Conservation (phyloP, 208 protist species). For the Leishmania amazonensis region DNA sequence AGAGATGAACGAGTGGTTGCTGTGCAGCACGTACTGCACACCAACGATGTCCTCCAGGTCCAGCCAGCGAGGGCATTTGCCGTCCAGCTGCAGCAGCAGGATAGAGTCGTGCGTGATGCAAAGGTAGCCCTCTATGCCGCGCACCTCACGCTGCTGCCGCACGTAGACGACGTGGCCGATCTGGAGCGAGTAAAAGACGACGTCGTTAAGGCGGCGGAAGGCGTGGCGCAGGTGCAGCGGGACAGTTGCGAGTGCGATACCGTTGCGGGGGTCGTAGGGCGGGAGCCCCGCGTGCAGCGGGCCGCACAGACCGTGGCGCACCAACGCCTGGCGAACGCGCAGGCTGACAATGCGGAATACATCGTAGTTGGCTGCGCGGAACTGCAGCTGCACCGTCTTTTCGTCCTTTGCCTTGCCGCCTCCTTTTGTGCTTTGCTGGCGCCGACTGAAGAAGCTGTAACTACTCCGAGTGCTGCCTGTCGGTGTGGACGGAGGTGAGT, state of each 20-base stretch:
- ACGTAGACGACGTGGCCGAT: slow-evolving; percentile 50
- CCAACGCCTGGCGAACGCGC: slow-evolving; percentile 43
- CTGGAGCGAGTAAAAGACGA: slow-evolving; percentile 57
- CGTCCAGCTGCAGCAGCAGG: slow-evolving; percentile 44
- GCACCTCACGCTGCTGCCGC: slow-evolving; percentile 48
- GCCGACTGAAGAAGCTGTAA: slow-evolving; percentile 32
- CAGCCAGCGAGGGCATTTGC: slow-evolving; percentile 50
- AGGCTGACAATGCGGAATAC: slow-evolving; percentile 45
- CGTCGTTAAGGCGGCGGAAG: slow-evolving; percentile 44
- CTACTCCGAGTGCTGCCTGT: slow-evolving; percentile 19
- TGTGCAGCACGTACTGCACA: slow-evolving; percentile 45
- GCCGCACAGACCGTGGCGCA: slow-evolving; percentile 39
- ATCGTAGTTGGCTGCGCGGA: slow-evolving; percentile 47
- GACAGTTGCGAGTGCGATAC: slow-evolving; percentile 49
- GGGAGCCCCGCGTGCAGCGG: slow-evolving; percentile 55
- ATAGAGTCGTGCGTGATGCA: slow-evolving; percentile 52
- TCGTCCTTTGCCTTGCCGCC: slow-evolving; percentile 14
- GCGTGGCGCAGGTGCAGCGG: slow-evolving; percentile 59
- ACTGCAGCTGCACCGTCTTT: slow-evolving; percentile 27
- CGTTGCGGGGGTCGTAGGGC: slow-evolving; percentile 63
- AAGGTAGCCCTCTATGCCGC: slow-evolving; percentile 39
- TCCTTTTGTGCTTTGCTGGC: not conserved
- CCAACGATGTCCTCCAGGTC: slow-evolving; percentile 43
- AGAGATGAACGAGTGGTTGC: slow-evolving; percentile 43
- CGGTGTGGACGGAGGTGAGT: slow-evolving; percentile 27